phyloP scores from a whole-genome alignment of 2,329 filamentous ascomycete species.

The Bisporella sp. region DNA sequence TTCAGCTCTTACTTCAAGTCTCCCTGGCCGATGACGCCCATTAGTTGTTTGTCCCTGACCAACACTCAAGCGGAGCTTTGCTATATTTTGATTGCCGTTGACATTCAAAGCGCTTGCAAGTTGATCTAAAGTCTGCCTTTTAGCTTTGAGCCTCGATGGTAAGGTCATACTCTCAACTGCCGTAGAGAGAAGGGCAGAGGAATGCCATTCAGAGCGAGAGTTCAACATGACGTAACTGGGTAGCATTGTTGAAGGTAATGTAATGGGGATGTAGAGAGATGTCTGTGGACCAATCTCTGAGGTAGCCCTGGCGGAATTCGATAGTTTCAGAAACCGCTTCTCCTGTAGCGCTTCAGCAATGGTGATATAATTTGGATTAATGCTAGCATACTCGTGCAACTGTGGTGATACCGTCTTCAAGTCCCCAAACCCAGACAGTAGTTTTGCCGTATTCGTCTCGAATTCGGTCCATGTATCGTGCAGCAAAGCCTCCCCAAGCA shows the following conservation, averaged over 20 bases:
- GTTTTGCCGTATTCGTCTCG: conserved; percentile 89
- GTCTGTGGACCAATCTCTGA: conserved; percentile 62
- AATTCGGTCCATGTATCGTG: conserved; percentile 67
- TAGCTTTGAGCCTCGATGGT: conserved; percentile 60
- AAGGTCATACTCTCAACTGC: conserved; percentile 75
- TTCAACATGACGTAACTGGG: conserved; percentile 56
- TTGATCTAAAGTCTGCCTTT: conserved; percentile 45
- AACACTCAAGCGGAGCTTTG: conserved; percentile 60
- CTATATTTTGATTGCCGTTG: conserved; percentile 74
- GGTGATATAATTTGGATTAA: not conserved
- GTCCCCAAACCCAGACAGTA: conserved; percentile 79
- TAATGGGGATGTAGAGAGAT: conserved; percentile 71
- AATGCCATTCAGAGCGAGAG: conserved; percentile 66
- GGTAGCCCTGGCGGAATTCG: conserved; percentile 69
- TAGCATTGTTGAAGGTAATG: conserved; percentile 49
- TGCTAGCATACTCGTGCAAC: conserved; percentile 42
- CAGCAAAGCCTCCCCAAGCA: conserved; percentile 73
- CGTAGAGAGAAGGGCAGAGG: conserved; percentile 66
- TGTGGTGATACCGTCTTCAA: conserved; percentile 55
- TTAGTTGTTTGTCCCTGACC: conserved; percentile 15
- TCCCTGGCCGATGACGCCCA: conserved; percentile 9
- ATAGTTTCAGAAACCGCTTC: conserved; percentile 55
- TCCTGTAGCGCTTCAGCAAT: conserved; percentile 36
- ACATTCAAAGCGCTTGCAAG: conserved; percentile 63
- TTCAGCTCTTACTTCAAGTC: conserved; percentile 5